phyloP scores from a whole-genome alignment of 140 eudicot genomes.

The Bidens hawaiensis region DNA sequence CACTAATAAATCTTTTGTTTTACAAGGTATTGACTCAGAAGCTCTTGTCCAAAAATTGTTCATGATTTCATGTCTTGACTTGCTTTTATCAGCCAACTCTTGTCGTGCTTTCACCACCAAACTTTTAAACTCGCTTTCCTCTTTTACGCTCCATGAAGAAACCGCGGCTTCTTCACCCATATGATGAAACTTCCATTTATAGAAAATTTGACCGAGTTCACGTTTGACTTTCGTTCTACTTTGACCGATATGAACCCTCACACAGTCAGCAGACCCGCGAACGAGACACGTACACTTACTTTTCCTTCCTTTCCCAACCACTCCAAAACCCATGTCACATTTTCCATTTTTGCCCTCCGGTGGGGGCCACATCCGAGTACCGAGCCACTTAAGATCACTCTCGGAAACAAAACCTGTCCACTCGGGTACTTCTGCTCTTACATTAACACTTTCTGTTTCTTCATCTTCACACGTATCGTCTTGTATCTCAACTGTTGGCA shows the following conservation, averaged over 20 bases:
- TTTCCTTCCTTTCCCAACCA: slow-evolving; percentile 55
- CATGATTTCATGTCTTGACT: slow-evolving; percentile 17
- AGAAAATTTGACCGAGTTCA: slow-evolving; percentile 47
- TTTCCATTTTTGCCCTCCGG: slow-evolving; percentile 12
- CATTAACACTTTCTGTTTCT: slow-evolving; percentile 27
- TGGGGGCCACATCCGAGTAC: slow-evolving; percentile 52
- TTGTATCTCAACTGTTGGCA: slow-evolving; percentile 8
- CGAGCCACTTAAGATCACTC: slow-evolving; percentile 65
- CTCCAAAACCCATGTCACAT: slow-evolving; percentile 1
- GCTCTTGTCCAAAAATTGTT: slow-evolving; percentile 50
- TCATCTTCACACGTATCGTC: slow-evolving; percentile 19
- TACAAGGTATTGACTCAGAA: slow-evolving; percentile 41
- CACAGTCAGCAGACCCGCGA: slow-evolving; percentile 52
- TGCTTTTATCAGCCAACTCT: slow-evolving; percentile 26
- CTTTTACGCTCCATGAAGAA: slow-evolving; percentile 60
- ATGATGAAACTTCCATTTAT: slow-evolving; percentile 61
- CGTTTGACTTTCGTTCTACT: slow-evolving; percentile 44
- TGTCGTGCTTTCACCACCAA: slow-evolving; percentile 38
- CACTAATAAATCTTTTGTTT: slow-evolving; percentile 55
- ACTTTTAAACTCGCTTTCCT: slow-evolving; percentile 56
- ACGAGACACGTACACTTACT: slow-evolving; percentile 38
- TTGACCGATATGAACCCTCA: slow-evolving; percentile 64
- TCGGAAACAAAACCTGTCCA: slow-evolving; percentile 43
- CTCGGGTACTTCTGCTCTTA: slow-evolving; percentile 58
- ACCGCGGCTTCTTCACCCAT: slow-evolving; percentile 92